Conservation (phyloP, 2,329 filamentous ascomycete species). For the Claviceps citrina region DNA sequence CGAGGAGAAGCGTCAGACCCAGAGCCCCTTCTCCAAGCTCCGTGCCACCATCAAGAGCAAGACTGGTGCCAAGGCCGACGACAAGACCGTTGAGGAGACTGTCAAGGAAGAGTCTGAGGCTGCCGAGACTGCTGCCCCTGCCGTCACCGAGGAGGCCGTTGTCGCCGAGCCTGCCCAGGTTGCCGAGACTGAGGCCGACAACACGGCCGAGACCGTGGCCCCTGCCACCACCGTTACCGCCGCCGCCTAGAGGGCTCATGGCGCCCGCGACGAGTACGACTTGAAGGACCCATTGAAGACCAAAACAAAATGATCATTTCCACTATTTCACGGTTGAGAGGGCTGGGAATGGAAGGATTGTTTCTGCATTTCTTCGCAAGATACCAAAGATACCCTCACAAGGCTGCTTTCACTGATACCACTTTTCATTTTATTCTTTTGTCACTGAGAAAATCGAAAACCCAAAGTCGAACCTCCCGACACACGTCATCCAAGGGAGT, state of each 20-base stretch:
- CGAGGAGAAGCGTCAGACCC: conserved; percentile 16
- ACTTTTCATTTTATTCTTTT: conserved; percentile 20
- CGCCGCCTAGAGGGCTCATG: conserved; percentile 29
- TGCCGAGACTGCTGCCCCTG: conserved; percentile 15
- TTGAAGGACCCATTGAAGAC: conserved; percentile 11
- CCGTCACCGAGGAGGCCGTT: conserved; percentile 14
- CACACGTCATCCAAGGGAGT: conserved; percentile 8
- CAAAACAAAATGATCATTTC: conserved; percentile 11
- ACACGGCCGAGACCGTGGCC: conserved; percentile 26
- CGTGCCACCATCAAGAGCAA: conserved; percentile 40
- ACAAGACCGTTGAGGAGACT: conserved; percentile 23
- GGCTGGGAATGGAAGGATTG: conserved; percentile 32
- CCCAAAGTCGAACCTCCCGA: conserved; percentile 6
- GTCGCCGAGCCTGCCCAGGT: conserved; percentile 12
- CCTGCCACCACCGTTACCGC: conserved; percentile 32
- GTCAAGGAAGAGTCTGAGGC: conserved; percentile 18
- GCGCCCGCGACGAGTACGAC: conserved; percentile 13
- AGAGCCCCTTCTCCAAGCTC: conserved; percentile 43
- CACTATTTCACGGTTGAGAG: conserved; percentile 18
- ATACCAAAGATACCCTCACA: conserved; percentile 39
- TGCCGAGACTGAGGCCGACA: conserved; percentile 21
- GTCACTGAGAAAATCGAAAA: conserved; percentile 7
- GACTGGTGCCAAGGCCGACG: conserved; percentile 27
- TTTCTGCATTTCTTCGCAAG: conserved; percentile 38
- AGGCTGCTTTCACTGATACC: conserved; percentile 33